Conservation (phyloP, 129 eudicot genomes). For the Kitagawia praeruptora region DNA sequence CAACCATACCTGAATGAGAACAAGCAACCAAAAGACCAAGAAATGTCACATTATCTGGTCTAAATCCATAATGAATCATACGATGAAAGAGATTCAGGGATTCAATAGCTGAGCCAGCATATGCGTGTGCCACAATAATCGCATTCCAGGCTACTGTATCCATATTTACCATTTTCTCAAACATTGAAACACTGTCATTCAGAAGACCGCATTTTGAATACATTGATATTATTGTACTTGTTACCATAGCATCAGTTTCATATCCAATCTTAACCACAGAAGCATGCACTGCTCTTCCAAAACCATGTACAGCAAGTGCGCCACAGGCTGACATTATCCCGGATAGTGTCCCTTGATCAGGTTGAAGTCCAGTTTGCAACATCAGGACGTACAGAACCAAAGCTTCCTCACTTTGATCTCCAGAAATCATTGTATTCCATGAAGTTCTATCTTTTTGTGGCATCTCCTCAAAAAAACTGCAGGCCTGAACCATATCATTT, state of each 20-base stretch:
- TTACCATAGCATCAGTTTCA: constrained; percentile 27
- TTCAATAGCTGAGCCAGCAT: constrained; percentile 41
- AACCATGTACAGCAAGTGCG: constrained; percentile 33
- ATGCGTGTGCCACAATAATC: constrained; percentile 58
- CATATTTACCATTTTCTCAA: constrained; percentile 22
- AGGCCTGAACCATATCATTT: constrained; percentile 36
- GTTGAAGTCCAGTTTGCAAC: constrained; percentile 45
- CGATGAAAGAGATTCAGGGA: constrained; percentile 34
- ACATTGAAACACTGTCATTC: constrained; percentile 33
- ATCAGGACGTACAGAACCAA: constrained; percentile 36
- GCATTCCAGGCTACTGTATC: constrained; percentile 54
- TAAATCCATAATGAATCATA: constrained; percentile 38
- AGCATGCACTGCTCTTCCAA: constrained; percentile 50
- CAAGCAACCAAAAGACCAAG: constrained; percentile 54
- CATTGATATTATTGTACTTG: constrained; percentile 64
- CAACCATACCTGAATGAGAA: constrained; percentile 55
- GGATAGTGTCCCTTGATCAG: constrained; percentile 50
- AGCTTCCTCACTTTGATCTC: constrained; percentile 44
- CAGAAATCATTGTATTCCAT: constrained; percentile 62
- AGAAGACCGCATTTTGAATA: constrained; percentile 72
- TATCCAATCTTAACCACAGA: constrained; percentile 39
- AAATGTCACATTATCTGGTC: constrained; percentile 54
- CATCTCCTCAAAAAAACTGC: constrained; percentile 29
- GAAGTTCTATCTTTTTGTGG: constrained; percentile 48
- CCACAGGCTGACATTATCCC: constrained; percentile 49